Evolutionary conservation across 2,329 filamentous ascomycete species (phyloP).

Genomic region (Fusarium succisae): DNA sequence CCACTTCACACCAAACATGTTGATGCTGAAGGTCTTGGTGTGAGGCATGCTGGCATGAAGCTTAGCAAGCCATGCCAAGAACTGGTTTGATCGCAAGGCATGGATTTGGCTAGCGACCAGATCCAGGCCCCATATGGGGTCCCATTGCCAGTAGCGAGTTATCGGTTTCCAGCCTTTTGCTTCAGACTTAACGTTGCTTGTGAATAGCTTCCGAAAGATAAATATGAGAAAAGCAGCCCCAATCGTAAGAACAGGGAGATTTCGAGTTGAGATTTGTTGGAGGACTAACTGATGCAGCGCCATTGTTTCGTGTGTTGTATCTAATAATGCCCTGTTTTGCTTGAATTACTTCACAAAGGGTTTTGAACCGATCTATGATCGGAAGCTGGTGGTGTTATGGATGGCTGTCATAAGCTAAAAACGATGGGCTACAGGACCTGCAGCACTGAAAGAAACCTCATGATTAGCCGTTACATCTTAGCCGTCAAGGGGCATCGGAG

Average conservation of each 20-base stretch:
- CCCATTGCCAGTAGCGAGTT: neutral
- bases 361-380: no score
- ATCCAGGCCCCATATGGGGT: neutral
- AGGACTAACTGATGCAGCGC: neutral
- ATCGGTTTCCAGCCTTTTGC: neutral
- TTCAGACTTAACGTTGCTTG: accelerated
- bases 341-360: no score
- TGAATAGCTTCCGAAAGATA: neutral
- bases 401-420: neutral
- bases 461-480: no score
- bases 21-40: neutral
- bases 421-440: neutral
- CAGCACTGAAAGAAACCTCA: neutral
- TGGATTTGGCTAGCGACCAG: neutral
- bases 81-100: neutral
- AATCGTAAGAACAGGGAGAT: neutral
- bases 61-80: neutral
- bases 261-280: neutral
- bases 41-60: neutral
- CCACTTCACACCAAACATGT: neutral
- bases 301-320: neutral
- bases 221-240: neutral
- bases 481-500: neutral
- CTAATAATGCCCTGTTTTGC: no score
- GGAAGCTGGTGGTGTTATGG: neutral